Evolutionary conservation across 345 rosid species (phyloP), one percentile per base, ranked within the genome.

Genomic region (Bruguiera parviflora): DNA sequence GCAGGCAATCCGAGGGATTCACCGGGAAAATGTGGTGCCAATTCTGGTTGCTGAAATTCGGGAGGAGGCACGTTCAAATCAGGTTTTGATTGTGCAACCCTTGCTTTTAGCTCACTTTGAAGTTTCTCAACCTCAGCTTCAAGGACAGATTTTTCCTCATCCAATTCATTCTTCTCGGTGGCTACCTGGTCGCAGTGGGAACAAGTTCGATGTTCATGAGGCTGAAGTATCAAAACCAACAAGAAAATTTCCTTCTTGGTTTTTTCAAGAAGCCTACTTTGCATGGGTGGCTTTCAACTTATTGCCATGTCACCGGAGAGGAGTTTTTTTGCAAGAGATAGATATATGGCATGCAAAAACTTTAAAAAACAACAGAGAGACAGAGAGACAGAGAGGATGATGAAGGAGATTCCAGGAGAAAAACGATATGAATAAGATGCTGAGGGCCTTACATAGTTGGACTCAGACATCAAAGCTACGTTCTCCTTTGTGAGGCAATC

Each of bases 401-500:
- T 39, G 15, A 39, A 39, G 47, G 15, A 39, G 15, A 39, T 16
- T 39, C 47, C 10, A 10, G 47, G 16, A 10, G 47, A 39, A 11
- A 39, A 39, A 39, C 47, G 11, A 39, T 39, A 13, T 43, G 18
- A 43, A 43, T 1, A 43, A 15, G 49, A 43, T 43, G 49, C 18
- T 5, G 19, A 35, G 62, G 22, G 61, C 65, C 87, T 84, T 84
- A 91, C 98, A 66, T 95, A 92, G 71, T 58, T 81, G 75, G 98
- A 88, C 71, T 95, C 98, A 5, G 97, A 90, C 64, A 86, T 27
- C 37, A 95, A 81, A 60, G 89, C 73, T 53, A 74, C 69, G 31
- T 87, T 83, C 75, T 95, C 99, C 84, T 88, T 85, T 65, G 81
- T 82, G 68, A 95, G 92, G 32, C 79, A 65, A 47, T 92, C 92